Evolutionary conservation across 2,329 filamentous ascomycete species (phyloP), one percentile per base, ranked within the genome.

Genomic region (Ophiocordyceps polyrhachis-furcata): DNA sequence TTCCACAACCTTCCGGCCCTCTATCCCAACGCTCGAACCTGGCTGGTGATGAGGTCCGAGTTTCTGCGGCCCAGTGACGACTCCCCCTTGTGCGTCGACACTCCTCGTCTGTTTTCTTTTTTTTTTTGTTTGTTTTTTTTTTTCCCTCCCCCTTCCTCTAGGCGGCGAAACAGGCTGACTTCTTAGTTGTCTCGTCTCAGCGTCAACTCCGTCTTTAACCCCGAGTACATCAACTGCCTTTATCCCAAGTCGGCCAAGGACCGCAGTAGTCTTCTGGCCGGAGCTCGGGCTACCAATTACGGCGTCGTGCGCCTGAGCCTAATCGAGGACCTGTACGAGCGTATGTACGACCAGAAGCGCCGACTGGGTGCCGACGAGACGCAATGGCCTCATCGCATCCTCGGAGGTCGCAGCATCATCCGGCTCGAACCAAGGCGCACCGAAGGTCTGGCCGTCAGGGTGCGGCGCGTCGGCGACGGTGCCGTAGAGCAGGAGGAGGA

Each of bases 191-290:
- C 11, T n/a, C 14, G 0, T 14, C 25, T 28, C 41, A 88, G 83
- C 55, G 87, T 96, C 54, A 96, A 96, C 62, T 87, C 91, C 56
- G 84, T 96, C 57, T 96, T 96, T 69, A 87, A 96, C 65, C 89
- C 89, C 1, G 78, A 81, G 31, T 82, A 80, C 48, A 79, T 93
- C 28, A 83, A 93, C 58, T 69, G 70, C 41, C 74, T 93, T 52
- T 95, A 79, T 66, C 66, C 74, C 43, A 77, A 80, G 51, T 68
- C 80, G 0, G 64, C 78, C 1, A 66, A 69, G 41, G 69, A 79
- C 49, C 81, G 88, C 43, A 66, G 71, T 47, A 60, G 62, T 49
- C 57, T 76, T 29, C 58, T 94, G 44, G 64, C 69, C 15, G 77
- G 79, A 44, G 84, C 93, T 52, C 81, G 82, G 48, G 79, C 78